Base-by-base conservation (phyloP, 176 grass and related monocot genomes). In the Oryza australiensis region DNA sequence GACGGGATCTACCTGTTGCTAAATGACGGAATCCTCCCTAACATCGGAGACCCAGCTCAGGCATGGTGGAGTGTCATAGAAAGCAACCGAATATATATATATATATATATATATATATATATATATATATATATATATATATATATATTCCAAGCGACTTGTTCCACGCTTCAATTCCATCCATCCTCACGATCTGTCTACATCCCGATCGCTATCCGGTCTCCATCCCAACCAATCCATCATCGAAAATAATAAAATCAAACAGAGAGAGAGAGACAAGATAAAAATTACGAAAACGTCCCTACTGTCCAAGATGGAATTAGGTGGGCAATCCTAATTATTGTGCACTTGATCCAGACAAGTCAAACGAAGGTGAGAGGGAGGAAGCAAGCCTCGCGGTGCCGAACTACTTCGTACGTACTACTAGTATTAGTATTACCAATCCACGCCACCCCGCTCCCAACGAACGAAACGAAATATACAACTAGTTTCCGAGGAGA, bases 321-420 rank as follows among this genome's bases (percentile, higher is more conserved):
- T 85, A 77, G 87, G 82, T 81, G 71, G 75, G 77, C 76, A 67
- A 59, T 59, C 64, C 42, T 28, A 45, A 85, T 81, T 77, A 76
- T 34, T 76, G 76, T 4, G 46, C 9, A 23, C 18, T 18, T 40
- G 34, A 23, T 63, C n/a, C 10, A 23, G 72, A 72, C 64, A 28
- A 66, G 87, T 89, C 82, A 85, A 80, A 73, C 18, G 15, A 67
- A 72, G 40, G 11, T 11, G 63, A 41, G 66, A 24, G 43, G 26
- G 28, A 10, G 65, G 57, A 78, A 67, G 67, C 80, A 62, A 62
- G 34, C 86, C 26, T 73, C 74, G 18, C 34, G 63, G 22, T 72
- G 26, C 80, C 24, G 7, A 62, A 63, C 33, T 51, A 20, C 48
- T 35, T 35, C 34, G 34, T 35, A 35, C 34, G 34, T 35, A 35